Conservation (phyloP, 345 rosid genomes). For the Cardiospermum halicacabum region DNA sequence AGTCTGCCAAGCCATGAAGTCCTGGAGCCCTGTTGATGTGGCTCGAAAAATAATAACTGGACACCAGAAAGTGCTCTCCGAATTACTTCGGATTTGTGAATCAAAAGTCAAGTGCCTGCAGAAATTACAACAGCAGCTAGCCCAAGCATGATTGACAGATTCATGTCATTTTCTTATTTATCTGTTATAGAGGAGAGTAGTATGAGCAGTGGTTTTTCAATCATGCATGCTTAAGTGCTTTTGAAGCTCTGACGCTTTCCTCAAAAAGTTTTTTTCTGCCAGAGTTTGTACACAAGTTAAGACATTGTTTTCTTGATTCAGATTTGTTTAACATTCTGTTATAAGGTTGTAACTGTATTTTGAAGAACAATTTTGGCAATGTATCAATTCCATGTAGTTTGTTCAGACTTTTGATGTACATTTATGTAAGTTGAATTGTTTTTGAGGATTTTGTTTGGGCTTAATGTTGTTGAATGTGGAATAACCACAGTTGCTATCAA, state of each 20-base stretch:
- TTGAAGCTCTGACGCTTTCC: neutral
- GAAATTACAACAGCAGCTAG: conserved; percentile 49
- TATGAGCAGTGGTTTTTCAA: neutral
- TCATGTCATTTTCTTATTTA: neutral
- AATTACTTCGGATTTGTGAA: conserved; percentile 60
- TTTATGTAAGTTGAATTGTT: neutral
- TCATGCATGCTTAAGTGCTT: neutral
- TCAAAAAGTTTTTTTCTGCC: neutral
- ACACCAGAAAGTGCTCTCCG: conserved; percentile 34
- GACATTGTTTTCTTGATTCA: neutral
- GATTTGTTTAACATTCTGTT: neutral
- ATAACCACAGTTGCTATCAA: neutral
- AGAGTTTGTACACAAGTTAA: conserved; percentile 13
- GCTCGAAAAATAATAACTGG: conserved; percentile 50
- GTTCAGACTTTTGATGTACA: neutral
- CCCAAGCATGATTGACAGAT: conserved; percentile 41
- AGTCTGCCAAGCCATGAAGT: conserved; percentile 49
- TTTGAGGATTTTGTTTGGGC: neutral
- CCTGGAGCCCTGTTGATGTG: conserved; percentile 58
- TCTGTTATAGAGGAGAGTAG: conserved; percentile 6
- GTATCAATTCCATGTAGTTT: neutral
- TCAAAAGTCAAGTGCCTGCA: conserved; percentile 53
- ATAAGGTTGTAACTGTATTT: conserved; percentile 1
- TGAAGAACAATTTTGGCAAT: neutral
- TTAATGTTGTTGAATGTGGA: too few species aligned